Percentiles rank a stretch among this genome's conserved stretches.
phyloP scores from a whole-genome alignment of 371 early-diverging fungal species.

The Catenaria anguillulae region DNA sequence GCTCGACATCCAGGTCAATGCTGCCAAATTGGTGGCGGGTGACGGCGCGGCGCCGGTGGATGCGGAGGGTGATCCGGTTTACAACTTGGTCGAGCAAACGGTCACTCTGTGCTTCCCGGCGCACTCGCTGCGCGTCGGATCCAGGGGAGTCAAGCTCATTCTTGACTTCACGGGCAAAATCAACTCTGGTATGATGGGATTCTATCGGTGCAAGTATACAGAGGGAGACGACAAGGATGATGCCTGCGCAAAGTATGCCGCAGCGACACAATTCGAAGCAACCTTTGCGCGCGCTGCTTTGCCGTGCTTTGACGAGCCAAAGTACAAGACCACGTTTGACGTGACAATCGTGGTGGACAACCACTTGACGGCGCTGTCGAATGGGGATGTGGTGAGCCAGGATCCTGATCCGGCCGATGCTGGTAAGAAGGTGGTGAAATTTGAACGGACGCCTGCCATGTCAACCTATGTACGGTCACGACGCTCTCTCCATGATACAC shows the following conservation, averaged over 20 bases:
- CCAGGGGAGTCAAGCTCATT: too few relatives aligned
- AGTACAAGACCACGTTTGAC: slow-evolving; percentile 77
- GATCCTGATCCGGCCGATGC: slow-evolving; percentile 11
- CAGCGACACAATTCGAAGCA: slow-evolving; percentile 80
- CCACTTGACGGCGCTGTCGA: slow-evolving; percentile 62
- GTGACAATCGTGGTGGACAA: slow-evolving; percentile 54
- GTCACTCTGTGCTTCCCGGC: too few relatives aligned
- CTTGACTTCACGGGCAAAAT: slow-evolving; percentile 50
- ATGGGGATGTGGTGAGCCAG: slow-evolving; percentile 52
- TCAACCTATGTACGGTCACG: slow-evolving; percentile 52
- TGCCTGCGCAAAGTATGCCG: slow-evolving; percentile 37
- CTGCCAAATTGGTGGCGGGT: too few relatives aligned
- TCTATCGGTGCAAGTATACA: slow-evolving; percentile 60
- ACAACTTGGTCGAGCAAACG: too few relatives aligned
- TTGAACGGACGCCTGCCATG: slow-evolving; percentile 74
- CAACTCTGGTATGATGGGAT: slow-evolving; percentile 69
- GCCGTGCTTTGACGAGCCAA: slow-evolving; percentile 87
- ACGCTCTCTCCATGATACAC: not conserved
- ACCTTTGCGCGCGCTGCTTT: slow-evolving; percentile 72
- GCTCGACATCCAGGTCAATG: too few relatives aligned
- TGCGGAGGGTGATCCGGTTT: too few relatives aligned
- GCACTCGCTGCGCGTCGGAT: too few relatives aligned
- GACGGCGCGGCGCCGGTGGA: too few relatives aligned
- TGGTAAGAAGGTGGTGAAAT: slow-evolving; percentile 34
- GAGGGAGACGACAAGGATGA: slow-evolving; percentile 35